Conservation (phyloP, 768 basidiomycete genomes). For the Butyriboletus loyo region DNA sequence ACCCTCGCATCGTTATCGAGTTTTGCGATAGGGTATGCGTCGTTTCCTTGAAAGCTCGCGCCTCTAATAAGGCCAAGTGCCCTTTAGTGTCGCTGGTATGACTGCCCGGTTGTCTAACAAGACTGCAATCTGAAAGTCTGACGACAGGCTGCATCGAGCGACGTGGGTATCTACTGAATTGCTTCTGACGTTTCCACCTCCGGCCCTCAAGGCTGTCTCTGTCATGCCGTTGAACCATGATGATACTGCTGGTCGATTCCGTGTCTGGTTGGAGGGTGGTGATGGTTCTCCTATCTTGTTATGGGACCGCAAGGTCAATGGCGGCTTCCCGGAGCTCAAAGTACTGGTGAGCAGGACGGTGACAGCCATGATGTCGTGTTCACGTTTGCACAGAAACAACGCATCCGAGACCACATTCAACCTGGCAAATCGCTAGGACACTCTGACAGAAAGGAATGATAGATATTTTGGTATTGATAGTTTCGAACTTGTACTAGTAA, state of each 20-base stretch:
- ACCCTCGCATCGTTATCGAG: constrained; percentile 75
- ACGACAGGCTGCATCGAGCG: constrained; percentile 81
- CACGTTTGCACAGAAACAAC: constrained; percentile 66
- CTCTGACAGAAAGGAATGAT: constrained; percentile 60
- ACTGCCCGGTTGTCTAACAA: not conserved
- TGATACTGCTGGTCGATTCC: constrained; percentile 87
- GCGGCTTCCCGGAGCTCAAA: constrained; percentile 91
- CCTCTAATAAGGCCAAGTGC: constrained; percentile 4
- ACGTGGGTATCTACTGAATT: constrained; percentile 94
- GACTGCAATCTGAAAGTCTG: not conserved
- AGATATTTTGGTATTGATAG: not conserved
- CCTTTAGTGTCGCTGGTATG: constrained; percentile 76
- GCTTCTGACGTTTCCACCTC: constrained; percentile 86
- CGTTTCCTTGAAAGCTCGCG: not conserved
- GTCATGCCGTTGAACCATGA: constrained; percentile 73
- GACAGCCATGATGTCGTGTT: constrained; percentile 4
- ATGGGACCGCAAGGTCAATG: constrained; percentile 91
- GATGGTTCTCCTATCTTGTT: constrained; percentile 44
- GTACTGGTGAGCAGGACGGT: constrained; percentile 52
- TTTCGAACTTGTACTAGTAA: constrained; percentile 1
- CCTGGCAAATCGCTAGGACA: constrained; percentile 85
- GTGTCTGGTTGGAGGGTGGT: constrained; percentile 72
- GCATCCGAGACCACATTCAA: constrained; percentile 77
- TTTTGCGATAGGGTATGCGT: constrained; percentile 83
- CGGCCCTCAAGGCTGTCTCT: constrained; percentile 60